A percentile compares a stretch with the other conserved stretches of the same genome.
Conservation (phyloP, 106 monocot genomes). For the Platanthera guangdongensis region DNA sequence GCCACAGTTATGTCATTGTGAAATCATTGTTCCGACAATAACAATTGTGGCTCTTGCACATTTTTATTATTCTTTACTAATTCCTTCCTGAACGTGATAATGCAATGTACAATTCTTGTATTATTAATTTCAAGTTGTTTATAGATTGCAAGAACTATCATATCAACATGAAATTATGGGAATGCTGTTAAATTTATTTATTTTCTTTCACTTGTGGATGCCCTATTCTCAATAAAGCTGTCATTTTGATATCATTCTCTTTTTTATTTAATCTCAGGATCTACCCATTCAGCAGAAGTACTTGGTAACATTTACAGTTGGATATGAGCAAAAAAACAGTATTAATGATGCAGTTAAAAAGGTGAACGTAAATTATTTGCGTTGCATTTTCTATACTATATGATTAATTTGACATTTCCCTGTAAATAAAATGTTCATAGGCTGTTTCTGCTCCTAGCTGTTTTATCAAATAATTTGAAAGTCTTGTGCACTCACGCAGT, state of each 20-base stretch:
- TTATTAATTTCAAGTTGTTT: neutral
- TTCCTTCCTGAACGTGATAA: neutral
- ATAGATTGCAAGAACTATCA: neutral
- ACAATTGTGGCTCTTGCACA: neutral
- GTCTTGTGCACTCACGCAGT: neutral
- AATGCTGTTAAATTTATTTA: too few species aligned
- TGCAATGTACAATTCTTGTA: neutral
- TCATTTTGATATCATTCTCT: neutral
- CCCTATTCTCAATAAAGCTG: too few species aligned
- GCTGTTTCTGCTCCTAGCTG: neutral
- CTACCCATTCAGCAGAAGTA: slow-evolving; percentile 24
- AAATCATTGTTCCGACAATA: neutral
- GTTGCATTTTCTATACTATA: neutral
- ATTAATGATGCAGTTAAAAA: slow-evolving; percentile 42
- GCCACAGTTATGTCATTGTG: neutral
- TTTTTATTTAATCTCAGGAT: slow-evolving; percentile 18
- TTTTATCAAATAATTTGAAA: neutral
- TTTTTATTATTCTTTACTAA: neutral
- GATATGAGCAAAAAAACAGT: slow-evolving; percentile 28
- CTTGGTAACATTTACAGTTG: slow-evolving; percentile 45
- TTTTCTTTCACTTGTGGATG: too few species aligned
- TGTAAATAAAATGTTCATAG: neutral
- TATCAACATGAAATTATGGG: too few species aligned
- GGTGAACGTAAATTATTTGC: slow-evolving; percentile 5
- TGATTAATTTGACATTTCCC: neutral